Conservation (phyloP, 371 early-diverging fungal genomes). For the Coemansia sp. region DNA sequence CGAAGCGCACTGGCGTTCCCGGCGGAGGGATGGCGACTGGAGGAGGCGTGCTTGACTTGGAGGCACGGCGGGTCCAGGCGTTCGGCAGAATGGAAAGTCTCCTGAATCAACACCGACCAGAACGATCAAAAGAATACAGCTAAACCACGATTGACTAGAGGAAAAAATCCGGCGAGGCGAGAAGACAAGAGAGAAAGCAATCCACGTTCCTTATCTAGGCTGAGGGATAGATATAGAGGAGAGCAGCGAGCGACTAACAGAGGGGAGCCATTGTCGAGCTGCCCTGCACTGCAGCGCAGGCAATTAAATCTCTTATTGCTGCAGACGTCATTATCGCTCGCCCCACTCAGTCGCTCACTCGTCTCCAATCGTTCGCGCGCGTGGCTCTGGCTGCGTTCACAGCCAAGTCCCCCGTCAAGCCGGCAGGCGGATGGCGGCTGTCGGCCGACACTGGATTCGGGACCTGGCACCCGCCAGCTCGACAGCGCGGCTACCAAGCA, state of each 20-base stretch:
- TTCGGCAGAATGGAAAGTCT: background rate
- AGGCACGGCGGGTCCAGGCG: background rate
- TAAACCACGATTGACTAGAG: no score
- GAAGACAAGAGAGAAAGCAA: background rate
- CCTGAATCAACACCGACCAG: background rate
- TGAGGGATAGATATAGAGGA: background rate
- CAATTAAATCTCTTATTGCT: background rate
- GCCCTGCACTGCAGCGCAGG: constrained; percentile 2
- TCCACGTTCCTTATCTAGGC: background rate
- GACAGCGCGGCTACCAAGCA: no score
- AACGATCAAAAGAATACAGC: background rate
- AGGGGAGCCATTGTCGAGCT: constrained; percentile 6
- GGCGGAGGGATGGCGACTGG: no score
- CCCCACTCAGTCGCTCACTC: background rate
- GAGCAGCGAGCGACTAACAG: background rate
- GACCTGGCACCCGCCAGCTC: no score
- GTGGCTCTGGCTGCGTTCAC: background rate
- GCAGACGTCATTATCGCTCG: constrained; percentile 4
- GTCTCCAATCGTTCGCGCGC: background rate
- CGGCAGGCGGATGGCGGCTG: no score
- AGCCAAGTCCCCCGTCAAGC: no score
- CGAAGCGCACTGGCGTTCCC: no score
- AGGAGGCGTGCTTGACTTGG: no score
- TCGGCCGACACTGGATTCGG: no score
- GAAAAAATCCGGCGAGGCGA: background rate